Base-by-base conservation (phyloP, 331 rosid genomes). In the Spiraea crenata region DNA sequence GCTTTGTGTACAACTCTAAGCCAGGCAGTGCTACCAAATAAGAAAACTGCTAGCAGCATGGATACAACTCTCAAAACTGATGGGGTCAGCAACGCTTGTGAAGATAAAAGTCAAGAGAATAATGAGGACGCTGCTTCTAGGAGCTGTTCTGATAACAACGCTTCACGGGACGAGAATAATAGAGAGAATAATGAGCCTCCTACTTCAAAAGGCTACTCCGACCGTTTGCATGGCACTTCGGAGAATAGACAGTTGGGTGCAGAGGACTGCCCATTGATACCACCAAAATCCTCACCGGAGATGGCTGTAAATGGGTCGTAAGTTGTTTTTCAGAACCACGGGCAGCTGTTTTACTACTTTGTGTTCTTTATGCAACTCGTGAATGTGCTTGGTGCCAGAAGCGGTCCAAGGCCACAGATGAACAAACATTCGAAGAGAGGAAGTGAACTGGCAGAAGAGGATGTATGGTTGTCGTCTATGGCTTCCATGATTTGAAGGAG, bases 231-330 rank as follows among this genome's bases (percentile, higher is more conserved):
- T 61, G 78, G 74, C 63, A 34, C 82, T 44, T 71, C 90, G 39
- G 97, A 88, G 46, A 84, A 71, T 70, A 72, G 81, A 70, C 90
- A 85, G 79, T 76, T 87, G 88, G 82, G 85, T 58, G 90, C 87
- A 44, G 97, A 90, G 69, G 98, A 90, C 31, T 74, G 85, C 69
- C 78, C 92, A 12, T 77, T 90, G 83, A 80, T 93, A 73, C 86
- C 98, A 4, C 87, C 96, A 4, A 85, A 84, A 67, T 85, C 97
- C 20, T 90, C 96, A 9, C 87, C 97, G 13, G 97, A 90, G 76
- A 93, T 93, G 98, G 85, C 92, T 70, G 97, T 90, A 72, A 93
- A 93, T 76, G 97, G 98, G 67, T 93, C 92, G 0, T 93, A 50
- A 79, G 71, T 73, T 69, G 5, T 59, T 46, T 65, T 69, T 34